Percentiles rank a stretch among this genome's conserved stretches.
These are phyloP conservation scores for Plenodomus lindquistii DNA, from an alignment of 2,329 filamentous ascomycete species.

Conservation along the genomic window DNA sequence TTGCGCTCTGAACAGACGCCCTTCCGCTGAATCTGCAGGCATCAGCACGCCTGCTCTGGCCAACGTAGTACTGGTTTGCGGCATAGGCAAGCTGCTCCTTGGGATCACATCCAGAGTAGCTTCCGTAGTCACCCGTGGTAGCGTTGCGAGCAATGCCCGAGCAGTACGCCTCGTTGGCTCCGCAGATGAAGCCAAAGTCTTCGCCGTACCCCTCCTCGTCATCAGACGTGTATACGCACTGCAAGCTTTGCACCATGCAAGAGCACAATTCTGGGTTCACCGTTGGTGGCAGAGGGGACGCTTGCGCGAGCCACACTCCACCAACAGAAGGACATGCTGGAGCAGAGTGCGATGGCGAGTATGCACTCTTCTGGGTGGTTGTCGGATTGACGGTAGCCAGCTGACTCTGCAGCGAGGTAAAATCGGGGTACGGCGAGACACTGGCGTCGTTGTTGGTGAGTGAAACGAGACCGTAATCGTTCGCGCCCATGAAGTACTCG, in stretches of 20 bases:
- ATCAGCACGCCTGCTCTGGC: slow-evolving; percentile 49
- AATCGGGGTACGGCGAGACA: slow-evolving; percentile 70
- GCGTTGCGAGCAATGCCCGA: slow-evolving; percentile 69
- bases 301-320: slow-evolving; percentile 69
- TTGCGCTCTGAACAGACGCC: slow-evolving; percentile 59
- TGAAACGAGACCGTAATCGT: slow-evolving; percentile 82
- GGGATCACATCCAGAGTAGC: slow-evolving; percentile 74
- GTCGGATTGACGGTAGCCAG: slow-evolving; percentile 69
- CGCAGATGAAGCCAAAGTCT: slow-evolving; percentile 77
- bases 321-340: slow-evolving; percentile 71
- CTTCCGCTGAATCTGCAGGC: slow-evolving; percentile 74
- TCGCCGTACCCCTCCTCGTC: slow-evolving; percentile 62
- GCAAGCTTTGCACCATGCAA: slow-evolving; percentile 77
- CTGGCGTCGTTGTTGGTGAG: slow-evolving; percentile 61
- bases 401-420: slow-evolving; percentile 69
- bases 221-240: slow-evolving; percentile 70
- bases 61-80: slow-evolving; percentile 70
- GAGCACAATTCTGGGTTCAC: slow-evolving; percentile 79
- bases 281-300: slow-evolving; percentile 74
- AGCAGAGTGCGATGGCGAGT: slow-evolving; percentile 71
- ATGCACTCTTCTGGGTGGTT: slow-evolving; percentile 65
- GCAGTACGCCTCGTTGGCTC: slow-evolving; percentile 59
- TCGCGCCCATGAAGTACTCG: slow-evolving; percentile 92
- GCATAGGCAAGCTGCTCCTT: slow-evolving; percentile 73
- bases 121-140: slow-evolving; percentile 70